phyloP scores from a whole-genome alignment of 768 basidiomycete species.

The Trametes coccinea region DNA sequence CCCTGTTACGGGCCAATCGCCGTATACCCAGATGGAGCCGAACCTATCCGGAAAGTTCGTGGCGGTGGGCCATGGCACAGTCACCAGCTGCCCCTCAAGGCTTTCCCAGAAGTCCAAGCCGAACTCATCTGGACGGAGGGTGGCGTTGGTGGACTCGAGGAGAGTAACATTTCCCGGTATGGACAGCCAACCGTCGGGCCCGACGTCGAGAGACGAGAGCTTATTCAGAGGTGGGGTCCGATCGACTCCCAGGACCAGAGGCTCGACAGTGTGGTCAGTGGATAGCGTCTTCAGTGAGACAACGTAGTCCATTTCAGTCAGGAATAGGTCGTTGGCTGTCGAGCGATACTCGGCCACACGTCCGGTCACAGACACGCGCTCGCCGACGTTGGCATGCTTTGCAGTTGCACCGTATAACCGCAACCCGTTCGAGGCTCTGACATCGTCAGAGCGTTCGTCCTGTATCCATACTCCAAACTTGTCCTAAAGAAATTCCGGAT shows the following conservation, averaged over 20 bases:
- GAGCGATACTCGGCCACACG: conserved; percentile 54
- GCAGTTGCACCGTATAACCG: conserved; percentile 46
- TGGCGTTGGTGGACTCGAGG: conserved; percentile 46
- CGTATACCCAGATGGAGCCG: conserved; percentile 60
- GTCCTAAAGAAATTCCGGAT: conserved; percentile 32
- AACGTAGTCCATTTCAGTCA: conserved; percentile 51
- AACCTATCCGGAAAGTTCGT: conserved; percentile 52
- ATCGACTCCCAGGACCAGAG: conserved; percentile 53
- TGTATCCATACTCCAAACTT: conserved; percentile 50
- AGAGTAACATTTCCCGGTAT: conserved; percentile 54
- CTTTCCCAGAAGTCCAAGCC: conserved; percentile 69
- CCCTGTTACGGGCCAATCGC: conserved; percentile 56
- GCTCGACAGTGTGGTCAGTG: conserved; percentile 45
- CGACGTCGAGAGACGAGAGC: conserved; percentile 50
- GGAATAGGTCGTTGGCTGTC: conserved; percentile 44
- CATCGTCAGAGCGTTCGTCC: conserved; percentile 45
- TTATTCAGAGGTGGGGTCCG: conserved; percentile 52
- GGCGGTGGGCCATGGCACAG: conserved; percentile 47
- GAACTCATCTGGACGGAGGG: conserved; percentile 49
- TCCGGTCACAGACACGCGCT: conserved; percentile 47
- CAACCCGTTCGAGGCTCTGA: conserved; percentile 52
- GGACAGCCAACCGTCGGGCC: conserved; percentile 55
- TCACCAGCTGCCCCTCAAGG: conserved; percentile 59
- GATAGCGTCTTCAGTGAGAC: conserved; percentile 46
- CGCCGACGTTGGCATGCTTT: conserved; percentile 44